Conservation (phyloP, 1,284 basidiomycete species). For the Sporisorium graminicola region DNA sequence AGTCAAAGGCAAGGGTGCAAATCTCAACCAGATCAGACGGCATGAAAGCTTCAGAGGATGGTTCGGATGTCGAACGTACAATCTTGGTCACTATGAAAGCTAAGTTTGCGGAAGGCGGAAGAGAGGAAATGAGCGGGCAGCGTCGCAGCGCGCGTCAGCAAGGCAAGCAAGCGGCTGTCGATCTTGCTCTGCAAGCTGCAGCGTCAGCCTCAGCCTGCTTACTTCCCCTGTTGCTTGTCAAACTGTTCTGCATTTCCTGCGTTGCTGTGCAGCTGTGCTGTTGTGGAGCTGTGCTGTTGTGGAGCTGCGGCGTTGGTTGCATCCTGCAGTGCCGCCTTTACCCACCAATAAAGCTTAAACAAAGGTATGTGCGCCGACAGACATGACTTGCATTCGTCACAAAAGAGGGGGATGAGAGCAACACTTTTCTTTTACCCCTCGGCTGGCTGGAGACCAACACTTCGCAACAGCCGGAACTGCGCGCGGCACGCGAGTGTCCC, state of each 20-base stretch:
- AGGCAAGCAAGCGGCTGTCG: neutral
- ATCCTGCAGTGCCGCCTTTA: neutral
- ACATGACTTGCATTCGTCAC: neutral
- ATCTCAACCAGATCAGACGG: neutral
- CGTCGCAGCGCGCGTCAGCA: too few species aligned
- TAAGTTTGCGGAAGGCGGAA: neutral
- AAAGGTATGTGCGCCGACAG: neutral
- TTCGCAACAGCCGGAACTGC: too few species aligned
- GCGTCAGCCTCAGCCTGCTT: too few species aligned
- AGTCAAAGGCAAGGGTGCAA: neutral
- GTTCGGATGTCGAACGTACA: neutral
- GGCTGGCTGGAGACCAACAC: neutral
- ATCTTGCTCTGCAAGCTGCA: neutral
- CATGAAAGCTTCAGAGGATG: neutral
- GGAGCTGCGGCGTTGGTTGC: neutral
- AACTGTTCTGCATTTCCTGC: neutral
- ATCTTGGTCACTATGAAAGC: neutral
- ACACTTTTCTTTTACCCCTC: neutral
- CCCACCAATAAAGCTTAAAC: neutral
- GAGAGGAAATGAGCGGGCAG: neutral
- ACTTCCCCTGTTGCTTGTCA: too few species aligned
- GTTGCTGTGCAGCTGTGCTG: neutral
- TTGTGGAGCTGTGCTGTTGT: neutral
- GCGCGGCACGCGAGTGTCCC: neutral
- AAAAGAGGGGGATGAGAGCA: neutral